Base-by-base conservation (phyloP, 768 basidiomycete species). In the Gymnopilus dilepis region DNA sequence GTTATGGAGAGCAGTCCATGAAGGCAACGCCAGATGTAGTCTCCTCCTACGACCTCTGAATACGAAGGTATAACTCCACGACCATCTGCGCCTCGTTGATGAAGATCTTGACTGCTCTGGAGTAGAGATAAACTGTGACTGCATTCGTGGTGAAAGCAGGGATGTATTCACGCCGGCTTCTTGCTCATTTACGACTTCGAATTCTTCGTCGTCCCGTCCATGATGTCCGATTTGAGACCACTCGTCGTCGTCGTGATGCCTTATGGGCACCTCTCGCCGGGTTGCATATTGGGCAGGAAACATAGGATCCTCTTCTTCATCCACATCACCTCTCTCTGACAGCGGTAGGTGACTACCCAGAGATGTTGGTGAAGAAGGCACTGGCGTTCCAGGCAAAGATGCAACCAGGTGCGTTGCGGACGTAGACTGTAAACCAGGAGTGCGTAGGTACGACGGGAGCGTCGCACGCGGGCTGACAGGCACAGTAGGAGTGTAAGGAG, bases 61-160 rank as follows among this genome's bases (percentile, higher is more conserved):
- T 22, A 80, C 77, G 67, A 90, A 89, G 17, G 82, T 77, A 79
- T 82, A 84, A 19, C 81, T 78, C 78, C 80, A 84, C 40, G 74
- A 71, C 70, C 76, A 73, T 28, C 41, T 52, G 45, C 65, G 59
- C 45, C 69, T 68, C 15, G 45, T n/a, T 21, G 43, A 45, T 11
- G 58, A 28, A 34, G 60, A 50, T 24, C 69, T 62, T 47, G 70
- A 74, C 21, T 67, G 63, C 8, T 59, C 61, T 37, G 78, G 78
- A 13, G 76, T 77, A 3, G 79, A 78, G 30, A 80, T 76, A 59
- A 80, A 84, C 53, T 78, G 60, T 7, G 69, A 65, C 28, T 69
- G 65, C 12, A 54, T 17, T 22, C 58, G 58, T 21, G 55, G 34
- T 6, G 70, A 54, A 45, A 62, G 24, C 56, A 59, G 69, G 38